These are phyloP conservation scores for Cadophora sp. DNA, from an alignment of 2,329 filamentous ascomycete species.

Conservation along the genomic window DNA sequence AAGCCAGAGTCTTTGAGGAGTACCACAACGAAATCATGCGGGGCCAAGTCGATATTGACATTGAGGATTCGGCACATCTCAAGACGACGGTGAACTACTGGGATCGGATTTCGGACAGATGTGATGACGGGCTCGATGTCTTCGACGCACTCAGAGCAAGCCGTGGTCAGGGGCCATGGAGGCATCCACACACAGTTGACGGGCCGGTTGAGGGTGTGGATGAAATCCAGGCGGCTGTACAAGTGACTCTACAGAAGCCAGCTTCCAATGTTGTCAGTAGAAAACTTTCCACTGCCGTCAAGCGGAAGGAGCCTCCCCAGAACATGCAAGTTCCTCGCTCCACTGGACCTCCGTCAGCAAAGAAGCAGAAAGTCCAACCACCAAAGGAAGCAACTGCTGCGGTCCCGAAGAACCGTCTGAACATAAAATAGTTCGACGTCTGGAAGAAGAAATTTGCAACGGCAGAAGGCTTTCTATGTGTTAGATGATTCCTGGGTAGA, in stretches of 20 bases:
- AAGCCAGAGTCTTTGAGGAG: slow-evolving; percentile 5
- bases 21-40: neutral
- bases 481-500: neutral
- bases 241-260: neutral
- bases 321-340: neutral
- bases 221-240: neutral
- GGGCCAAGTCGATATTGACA: neutral
- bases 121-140: slow-evolving; percentile 4
- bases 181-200: neutral
- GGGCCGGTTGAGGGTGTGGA: neutral
- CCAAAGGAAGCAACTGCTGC: neutral
- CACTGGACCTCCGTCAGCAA: neutral
- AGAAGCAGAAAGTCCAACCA: slow-evolving; percentile 9
- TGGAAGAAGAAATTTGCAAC: neutral
- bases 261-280: neutral
- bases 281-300: neutral
- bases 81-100: neutral
- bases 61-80: neutral
- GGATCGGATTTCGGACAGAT: neutral
- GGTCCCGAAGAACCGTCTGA: neutral
- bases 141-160: neutral
- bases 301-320: neutral
- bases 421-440: neutral
- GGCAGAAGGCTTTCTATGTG: neutral
- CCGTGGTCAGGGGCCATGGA: slow-evolving; percentile 1